Conservation (phyloP, 2,329 filamentous ascomycete genomes). For the Kalmusia sp. region DNA sequence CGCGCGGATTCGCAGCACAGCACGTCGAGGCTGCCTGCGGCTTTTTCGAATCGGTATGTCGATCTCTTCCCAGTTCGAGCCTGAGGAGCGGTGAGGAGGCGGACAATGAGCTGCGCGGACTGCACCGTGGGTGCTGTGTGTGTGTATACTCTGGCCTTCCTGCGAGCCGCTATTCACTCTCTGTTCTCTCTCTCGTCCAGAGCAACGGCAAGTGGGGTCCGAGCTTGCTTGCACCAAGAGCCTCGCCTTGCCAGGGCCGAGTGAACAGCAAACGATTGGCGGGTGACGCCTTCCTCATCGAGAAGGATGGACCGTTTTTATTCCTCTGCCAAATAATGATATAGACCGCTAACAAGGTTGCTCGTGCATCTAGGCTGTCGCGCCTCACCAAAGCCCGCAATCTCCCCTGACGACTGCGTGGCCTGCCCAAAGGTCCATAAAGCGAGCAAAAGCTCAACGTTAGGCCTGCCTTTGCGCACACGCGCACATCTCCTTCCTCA, state of each 20-base stretch:
- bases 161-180: background rate
- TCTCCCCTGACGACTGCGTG: background rate
- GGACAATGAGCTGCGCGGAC: too few species aligned
- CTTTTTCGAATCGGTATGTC: background rate
- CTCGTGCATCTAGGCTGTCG: background rate
- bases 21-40: background rate
- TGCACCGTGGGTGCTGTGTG: background rate
- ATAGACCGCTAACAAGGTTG: conserved; percentile 6
- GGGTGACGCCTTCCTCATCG: conserved; percentile 23
- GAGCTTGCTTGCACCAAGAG: background rate
- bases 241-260: conserved; percentile 14
- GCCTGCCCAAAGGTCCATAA: background rate
- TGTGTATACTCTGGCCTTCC: too few species aligned
- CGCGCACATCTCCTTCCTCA: conserved; percentile 23
- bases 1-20: background rate
- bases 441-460: conserved; percentile 15
- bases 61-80: background rate
- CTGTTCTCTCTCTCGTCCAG: background rate
- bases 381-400: conserved; percentile 5
- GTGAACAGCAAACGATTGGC: conserved; percentile 15
- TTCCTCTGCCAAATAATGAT: conserved; percentile 28
- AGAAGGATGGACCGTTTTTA: conserved; percentile 21
- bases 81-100: too few species aligned
- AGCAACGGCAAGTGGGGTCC: conserved; percentile 2
- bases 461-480: conserved; percentile 21